Base-by-base conservation (phyloP, 169 alveolate genomes). In the Cyclospora cayetanensis region DNA sequence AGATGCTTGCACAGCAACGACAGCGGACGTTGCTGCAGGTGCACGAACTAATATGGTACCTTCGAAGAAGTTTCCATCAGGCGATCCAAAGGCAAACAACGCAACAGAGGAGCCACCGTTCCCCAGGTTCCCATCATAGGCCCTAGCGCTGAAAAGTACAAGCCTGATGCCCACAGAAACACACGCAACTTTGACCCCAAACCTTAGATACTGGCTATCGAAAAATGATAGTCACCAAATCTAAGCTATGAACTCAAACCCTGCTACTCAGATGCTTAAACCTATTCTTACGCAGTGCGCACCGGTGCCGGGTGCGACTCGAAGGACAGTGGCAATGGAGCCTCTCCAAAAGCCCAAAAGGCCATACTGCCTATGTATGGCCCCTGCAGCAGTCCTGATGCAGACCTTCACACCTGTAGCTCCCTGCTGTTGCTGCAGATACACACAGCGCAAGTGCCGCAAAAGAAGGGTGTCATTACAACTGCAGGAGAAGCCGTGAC, bases 241-340 rank as follows among this genome's bases (percentile, higher is more conserved):
- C n/a, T n/a, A n/a, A n/a, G n/a, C n/a, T n/a, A n/a, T n/a, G n/a
- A n/a, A n/a, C n/a, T n/a, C n/a, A n/a, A n/a, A n/a, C n/a, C n/a
- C n/a, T n/a, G n/a, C n/a, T n/a, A n/a, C n/a, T n/a, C n/a, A n/a
- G n/a, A n/a, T n/a, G n/a, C n/a, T n/a, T n/a, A n/a, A n/a, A n/a
- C n/a, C n/a, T n/a, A n/a, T n/a, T n/a, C n/a, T n/a, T n/a, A n/a
- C n/a, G 83, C 20, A 70, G 35, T 5, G n/a, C 80, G 15, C 43
- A 37, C 90, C 94, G 52, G 90, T 68, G 79, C 94, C 94, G 9
- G 94, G 94, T 22, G 87, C 92, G 29, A 91, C 90, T 60, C 94
- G 92, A 35, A 91, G 65, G 85, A 91, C 29, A 27, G 91, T 70
- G 25, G 94, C 90, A 29, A 83, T 25, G 20, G 89, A 37, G 22